Conservation (phyloP, 2,329 filamentous ascomycete genomes). For the Rutstroemia sp. region DNA sequence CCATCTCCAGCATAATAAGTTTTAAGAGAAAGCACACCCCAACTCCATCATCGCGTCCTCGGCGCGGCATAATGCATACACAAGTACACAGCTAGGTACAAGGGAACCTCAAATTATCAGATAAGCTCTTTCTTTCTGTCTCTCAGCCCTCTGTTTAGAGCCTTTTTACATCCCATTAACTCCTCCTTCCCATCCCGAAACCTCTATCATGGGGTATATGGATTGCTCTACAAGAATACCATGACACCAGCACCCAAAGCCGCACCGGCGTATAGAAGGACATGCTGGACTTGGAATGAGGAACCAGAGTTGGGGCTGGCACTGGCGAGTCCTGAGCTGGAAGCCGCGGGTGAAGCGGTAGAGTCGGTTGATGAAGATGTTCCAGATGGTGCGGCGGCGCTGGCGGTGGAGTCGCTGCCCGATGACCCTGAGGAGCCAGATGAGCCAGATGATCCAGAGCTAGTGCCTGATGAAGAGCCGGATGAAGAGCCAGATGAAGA, state of each 20-base stretch:
- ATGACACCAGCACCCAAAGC: background rate
- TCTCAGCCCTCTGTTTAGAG: background rate
- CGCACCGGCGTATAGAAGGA: background rate
- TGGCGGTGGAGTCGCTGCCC: background rate
- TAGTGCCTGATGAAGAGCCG: background rate
- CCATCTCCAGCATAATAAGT: background rate
- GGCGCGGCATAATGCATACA: constrained; percentile 2
- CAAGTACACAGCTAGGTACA: background rate
- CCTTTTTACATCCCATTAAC: background rate
- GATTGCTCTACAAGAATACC: background rate
- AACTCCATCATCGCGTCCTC: constrained; percentile 1
- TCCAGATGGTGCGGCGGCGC: background rate
- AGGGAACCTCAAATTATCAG: background rate
- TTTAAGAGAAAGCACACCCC: background rate
- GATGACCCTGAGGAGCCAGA: background rate
- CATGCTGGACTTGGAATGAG: background rate
- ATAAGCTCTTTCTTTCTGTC: no score
- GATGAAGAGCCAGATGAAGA: constrained; percentile 1
- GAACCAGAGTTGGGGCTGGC: background rate
- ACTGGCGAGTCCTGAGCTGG: constrained; percentile 1
- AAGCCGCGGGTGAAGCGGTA: background rate
- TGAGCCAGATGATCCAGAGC: background rate
- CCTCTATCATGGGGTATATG: background rate
- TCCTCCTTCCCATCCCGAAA: background rate
- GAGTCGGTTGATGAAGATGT: background rate